Conservation (phyloP, 352 stramenopile genomes). For the Globisporangium mamillatum region DNA sequence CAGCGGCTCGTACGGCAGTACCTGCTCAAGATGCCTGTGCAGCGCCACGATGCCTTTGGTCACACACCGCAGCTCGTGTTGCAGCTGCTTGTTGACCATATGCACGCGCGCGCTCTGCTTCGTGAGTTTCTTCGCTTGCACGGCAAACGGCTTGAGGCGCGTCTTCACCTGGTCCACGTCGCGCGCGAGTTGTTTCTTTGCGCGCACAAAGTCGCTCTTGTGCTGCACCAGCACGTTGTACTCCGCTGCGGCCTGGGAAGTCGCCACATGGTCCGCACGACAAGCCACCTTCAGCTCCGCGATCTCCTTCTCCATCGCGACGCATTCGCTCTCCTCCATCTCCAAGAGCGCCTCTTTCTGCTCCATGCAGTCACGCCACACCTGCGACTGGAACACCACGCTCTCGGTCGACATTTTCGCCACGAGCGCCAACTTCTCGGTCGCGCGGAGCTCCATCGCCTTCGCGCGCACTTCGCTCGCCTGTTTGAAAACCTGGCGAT, state of each 20-base stretch:
- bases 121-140: conserved; percentile 56
- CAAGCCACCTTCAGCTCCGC: conserved; percentile 43
- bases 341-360: conserved; percentile 36
- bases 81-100: conserved; percentile 46
- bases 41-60: conserved; percentile 37
- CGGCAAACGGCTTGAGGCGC: conserved; percentile 56
- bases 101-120: conserved; percentile 49
- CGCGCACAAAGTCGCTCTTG: conserved; percentile 33
- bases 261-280: conserved; percentile 38
- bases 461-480: conserved; percentile 22
- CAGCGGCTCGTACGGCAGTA: conserved; percentile 53
- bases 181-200: conserved; percentile 21
- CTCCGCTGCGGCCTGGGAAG: conserved; percentile 32
- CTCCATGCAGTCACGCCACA: conserved; percentile 69
- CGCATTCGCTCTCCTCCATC: conserved; percentile 41
- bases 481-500: conserved; percentile 56
- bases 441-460: conserved; percentile 23
- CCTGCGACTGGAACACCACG: conserved; percentile 63
- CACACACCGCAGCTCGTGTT: conserved; percentile 45
- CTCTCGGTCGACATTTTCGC: conserved; percentile 32
- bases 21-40: conserved; percentile 33
- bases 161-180: conserved; percentile 40
- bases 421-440: conserved; percentile 30
- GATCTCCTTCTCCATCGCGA: conserved; percentile 48
- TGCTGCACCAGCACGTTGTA: conserved; percentile 31